Conservation (phyloP, 768 basidiomycete species). For the Lentinula lateritia region DNA sequence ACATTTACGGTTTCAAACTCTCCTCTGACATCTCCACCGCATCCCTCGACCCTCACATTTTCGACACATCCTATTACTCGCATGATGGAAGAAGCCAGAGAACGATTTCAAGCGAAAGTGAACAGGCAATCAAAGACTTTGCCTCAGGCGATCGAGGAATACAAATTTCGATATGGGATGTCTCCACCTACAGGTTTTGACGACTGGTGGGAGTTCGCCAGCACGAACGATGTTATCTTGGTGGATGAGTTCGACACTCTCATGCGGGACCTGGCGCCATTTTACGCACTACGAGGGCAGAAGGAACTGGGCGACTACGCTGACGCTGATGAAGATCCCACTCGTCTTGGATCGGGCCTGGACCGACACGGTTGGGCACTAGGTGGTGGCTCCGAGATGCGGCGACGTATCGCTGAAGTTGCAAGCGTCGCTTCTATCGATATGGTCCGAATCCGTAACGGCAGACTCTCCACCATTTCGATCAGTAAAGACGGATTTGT, state of each 20-base stretch:
- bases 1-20: slow-evolving; percentile 16
- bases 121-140: slow-evolving; percentile 76
- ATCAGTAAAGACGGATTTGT: slow-evolving; percentile 49
- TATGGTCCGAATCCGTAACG: slow-evolving; percentile 66
- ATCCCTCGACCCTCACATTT: not conserved
- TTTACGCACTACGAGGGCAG: slow-evolving; percentile 66
- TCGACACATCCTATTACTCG: slow-evolving; percentile 71
- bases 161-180: slow-evolving; percentile 69
- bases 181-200: slow-evolving; percentile 90
- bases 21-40: slow-evolving; percentile 13
- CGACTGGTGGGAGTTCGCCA: slow-evolving; percentile 80
- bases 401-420: slow-evolving; percentile 1
- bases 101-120: slow-evolving; percentile 60
- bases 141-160: slow-evolving; percentile 73
- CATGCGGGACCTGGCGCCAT: slow-evolving; percentile 74
- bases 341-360: not conserved
- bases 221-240: slow-evolving; percentile 66
- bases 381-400: not conserved
- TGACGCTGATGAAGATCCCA: not conserved
- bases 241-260: slow-evolving; percentile 88
- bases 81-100: slow-evolving; percentile 81
- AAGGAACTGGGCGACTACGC: slow-evolving; percentile 53
- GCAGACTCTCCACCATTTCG: slow-evolving; percentile 53
- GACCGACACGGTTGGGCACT: not conserved
- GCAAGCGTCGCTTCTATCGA: slow-evolving; percentile 69